Evolutionary conservation across 2,329 filamentous ascomycete genomes (phyloP), one percentile per base, ranked within the genome.

Genomic region (Alternaria triticina): DNA sequence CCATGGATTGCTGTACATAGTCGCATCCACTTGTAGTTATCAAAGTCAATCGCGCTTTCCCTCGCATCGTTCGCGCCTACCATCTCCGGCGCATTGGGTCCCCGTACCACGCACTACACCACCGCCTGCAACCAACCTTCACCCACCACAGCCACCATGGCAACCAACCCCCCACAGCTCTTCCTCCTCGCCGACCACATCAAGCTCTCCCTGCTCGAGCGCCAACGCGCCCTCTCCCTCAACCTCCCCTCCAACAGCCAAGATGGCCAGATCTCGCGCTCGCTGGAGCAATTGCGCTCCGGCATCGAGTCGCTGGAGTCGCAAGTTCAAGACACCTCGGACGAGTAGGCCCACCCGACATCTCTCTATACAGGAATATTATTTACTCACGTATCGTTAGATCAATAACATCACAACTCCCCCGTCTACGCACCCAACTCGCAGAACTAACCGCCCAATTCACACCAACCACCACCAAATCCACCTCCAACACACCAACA

Each of bases 181-280:
- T 93, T 94, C 79, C 90, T 98, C 57, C 89, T 98, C 61, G 93
- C 94, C 75, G 96, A 99, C 83, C 95, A 98, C 82, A 92, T 98
- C 85, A 97, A 98, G 82, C 88, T 98, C 65, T 97, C 94, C 13
- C 87, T 99, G 15, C 89, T 98, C 25, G 96, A 98, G 83, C 90
- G 95, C 62, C 91, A 97, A 82, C 90, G 95, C 62, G 93, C 94
- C 52, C 89, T 93, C 73, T 91, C 89, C 13, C 86, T 97, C 47
- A 90, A 93, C 70, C 87, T 97, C 59, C 88, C 93, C 62, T 88
- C 88, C 54, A 91, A 91, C 77, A 89, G 90, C 20, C 93, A 97
- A 80, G 94, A 97, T 82, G 91, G 91, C 44, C 92, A 97, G 79
- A 94, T 98, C 70, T 91, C 92, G 15, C 88, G 93, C 56, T 97